These are phyloP conservation scores for Daedalea quercina DNA, from an alignment of 768 basidiomycete species.

Conservation along the genomic window DNA sequence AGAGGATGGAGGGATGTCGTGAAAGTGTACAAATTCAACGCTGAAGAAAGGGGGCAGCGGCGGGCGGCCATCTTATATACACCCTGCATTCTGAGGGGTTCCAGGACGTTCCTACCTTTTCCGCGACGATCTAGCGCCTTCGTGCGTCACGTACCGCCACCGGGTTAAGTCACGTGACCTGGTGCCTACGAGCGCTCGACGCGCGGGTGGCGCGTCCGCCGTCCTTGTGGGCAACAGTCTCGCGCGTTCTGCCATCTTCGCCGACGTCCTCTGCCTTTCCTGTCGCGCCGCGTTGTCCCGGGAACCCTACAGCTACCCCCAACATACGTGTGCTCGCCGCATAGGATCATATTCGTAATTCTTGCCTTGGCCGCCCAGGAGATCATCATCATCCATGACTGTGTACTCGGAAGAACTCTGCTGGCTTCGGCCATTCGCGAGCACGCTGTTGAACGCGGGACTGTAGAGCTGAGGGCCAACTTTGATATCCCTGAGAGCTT, in stretches of 20 bases:
- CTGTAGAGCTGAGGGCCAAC: too few species aligned
- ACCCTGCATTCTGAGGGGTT: slow-evolving; percentile 18
- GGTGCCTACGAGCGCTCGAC: background rate
- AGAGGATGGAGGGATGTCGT: slow-evolving; percentile 10
- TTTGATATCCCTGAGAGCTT: too few species aligned
- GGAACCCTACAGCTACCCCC: too few species aligned
- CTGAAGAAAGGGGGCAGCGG: slow-evolving; percentile 12
- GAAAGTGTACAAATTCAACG: slow-evolving; percentile 12
- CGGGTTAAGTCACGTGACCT: slow-evolving; percentile 7
- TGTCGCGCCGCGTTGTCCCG: too few species aligned
- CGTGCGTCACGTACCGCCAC: slow-evolving; percentile 11
- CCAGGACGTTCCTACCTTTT: slow-evolving; percentile 19
- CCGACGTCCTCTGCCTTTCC: background rate
- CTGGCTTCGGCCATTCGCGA: too few species aligned
- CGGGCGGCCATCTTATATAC: slow-evolving; percentile 16
- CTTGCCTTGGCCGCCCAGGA: too few species aligned
- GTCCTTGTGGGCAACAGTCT: background rate
- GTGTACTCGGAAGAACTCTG: too few species aligned
- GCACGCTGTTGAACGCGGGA: too few species aligned
- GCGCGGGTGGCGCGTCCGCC: background rate
- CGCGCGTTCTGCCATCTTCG: slow-evolving; percentile 3
- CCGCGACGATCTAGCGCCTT: slow-evolving; percentile 15
- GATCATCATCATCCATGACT: too few species aligned
- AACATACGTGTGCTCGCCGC: too few species aligned
- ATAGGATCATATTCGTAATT: too few species aligned